phyloP scores from a whole-genome alignment of 75 land plant species.

The Larix kaempferi region DNA sequence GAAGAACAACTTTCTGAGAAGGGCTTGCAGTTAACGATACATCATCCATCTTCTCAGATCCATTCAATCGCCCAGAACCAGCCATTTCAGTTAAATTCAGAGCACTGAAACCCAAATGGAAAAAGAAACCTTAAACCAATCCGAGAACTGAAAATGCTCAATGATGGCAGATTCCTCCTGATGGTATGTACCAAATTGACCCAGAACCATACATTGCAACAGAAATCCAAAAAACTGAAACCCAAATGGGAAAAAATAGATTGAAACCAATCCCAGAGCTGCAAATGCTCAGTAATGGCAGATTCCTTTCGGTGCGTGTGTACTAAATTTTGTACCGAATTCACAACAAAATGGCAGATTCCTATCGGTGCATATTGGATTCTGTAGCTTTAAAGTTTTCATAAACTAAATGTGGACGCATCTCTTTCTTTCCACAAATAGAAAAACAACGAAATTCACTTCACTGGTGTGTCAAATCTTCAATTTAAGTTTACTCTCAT shows the following conservation, averaged over 20 bases:
- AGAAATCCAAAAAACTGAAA: too few relatives aligned
- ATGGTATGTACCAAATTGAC: background rate
- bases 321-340: background rate
- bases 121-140: background rate
- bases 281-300: background rate
- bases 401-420: background rate
- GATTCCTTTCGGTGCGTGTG: background rate
- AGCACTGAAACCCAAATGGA: background rate
- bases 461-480: too few relatives aligned
- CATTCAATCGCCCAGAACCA: background rate
- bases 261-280: too few relatives aligned
- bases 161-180: background rate
- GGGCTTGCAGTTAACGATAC: background rate
- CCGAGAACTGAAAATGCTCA: background rate
- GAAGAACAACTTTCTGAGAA: slow-evolving; percentile 16
- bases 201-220: background rate
- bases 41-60: slow-evolving; percentile 8
- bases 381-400: too few relatives aligned
- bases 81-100: background rate
- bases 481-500: too few relatives aligned
- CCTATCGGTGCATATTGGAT: too few relatives aligned
- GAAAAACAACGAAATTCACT: background rate
- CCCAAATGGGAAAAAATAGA: too few relatives aligned
- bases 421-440: background rate
- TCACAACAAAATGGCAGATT: background rate